phyloP scores from a whole-genome alignment of 78 protist species.

The Parvularia atlantis region DNA sequence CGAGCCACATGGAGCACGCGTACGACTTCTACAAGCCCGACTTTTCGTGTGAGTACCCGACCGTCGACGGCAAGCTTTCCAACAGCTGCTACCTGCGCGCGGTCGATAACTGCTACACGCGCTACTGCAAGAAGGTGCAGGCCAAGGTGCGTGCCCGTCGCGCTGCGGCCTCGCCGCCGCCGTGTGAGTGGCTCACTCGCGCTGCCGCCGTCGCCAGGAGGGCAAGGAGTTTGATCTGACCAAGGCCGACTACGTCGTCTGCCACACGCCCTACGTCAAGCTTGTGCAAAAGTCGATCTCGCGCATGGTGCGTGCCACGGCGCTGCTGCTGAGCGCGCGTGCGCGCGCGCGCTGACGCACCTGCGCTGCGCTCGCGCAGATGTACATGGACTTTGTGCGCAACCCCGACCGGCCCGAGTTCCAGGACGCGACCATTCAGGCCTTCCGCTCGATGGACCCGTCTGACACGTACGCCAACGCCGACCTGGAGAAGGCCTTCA shows the following conservation, averaged over 20 bases:
- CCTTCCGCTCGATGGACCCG: too few relatives aligned
- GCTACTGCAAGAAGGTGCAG: constrained; percentile 31
- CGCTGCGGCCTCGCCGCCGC: not conserved
- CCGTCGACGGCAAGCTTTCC: constrained; percentile 85
- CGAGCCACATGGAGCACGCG: constrained; percentile 68
- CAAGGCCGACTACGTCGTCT: constrained; percentile 51
- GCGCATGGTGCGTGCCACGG: too few relatives aligned
- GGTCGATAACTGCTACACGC: constrained; percentile 66
- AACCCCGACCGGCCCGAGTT: constrained; percentile 37
- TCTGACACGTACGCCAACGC: constrained; percentile 52
- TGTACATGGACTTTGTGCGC: constrained; percentile 49
- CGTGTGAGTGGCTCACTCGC: not conserved
- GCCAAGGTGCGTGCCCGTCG: constrained; percentile 20
- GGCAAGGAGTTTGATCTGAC: constrained; percentile 14
- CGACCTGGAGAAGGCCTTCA: constrained; percentile 58
- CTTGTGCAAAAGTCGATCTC: constrained; percentile 82
- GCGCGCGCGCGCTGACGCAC: not conserved
- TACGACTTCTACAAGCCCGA: constrained; percentile 95
- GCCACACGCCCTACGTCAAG: constrained; percentile 93
- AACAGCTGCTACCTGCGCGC: constrained; percentile 72
- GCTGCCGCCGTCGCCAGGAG: not conserved
- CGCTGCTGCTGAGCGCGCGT: not conserved
- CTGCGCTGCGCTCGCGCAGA: too few relatives aligned
- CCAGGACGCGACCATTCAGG: too few relatives aligned
- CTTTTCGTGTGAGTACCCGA: constrained; percentile 72